Evolutionary conservation across 768 basidiomycete species (phyloP).

Genomic region (Rhizopogon roseolus): DNA sequence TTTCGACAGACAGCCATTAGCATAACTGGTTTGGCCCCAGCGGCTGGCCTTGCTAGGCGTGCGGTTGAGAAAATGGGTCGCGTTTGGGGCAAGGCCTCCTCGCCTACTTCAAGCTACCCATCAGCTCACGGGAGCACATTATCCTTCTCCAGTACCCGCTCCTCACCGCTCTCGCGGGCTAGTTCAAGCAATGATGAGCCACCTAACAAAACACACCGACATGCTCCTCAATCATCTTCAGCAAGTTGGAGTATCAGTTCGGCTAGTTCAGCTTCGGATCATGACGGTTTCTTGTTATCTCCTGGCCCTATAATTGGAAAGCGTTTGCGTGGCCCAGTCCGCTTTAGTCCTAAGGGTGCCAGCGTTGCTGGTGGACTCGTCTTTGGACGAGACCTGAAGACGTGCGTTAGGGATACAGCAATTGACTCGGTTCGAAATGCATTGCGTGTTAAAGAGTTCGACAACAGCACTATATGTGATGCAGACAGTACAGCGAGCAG

Average conservation of each 20-base stretch:
- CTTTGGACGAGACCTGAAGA: slow-evolving; percentile 58
- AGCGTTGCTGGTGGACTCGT: slow-evolving; percentile 48
- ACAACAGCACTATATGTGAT: neutral
- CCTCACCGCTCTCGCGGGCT: slow-evolving; percentile 31
- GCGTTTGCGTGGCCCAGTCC: slow-evolving; percentile 50
- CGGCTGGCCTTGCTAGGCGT: slow-evolving; percentile 69
- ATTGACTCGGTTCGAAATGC: slow-evolving; percentile 24
- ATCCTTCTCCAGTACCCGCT: slow-evolving; percentile 26
- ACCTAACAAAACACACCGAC: slow-evolving; percentile 20
- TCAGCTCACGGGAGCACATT: slow-evolving; percentile 39
- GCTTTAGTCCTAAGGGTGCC: slow-evolving; percentile 26
- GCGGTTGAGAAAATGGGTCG: slow-evolving; percentile 76
- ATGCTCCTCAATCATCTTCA: slow-evolving; percentile 60
- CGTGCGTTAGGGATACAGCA: slow-evolving; percentile 54
- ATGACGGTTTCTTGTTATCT: slow-evolving; percentile 36
- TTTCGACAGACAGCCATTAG: slow-evolving; percentile 68
- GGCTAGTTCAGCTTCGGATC: slow-evolving; percentile 42
- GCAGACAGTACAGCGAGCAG: neutral
- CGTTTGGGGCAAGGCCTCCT: slow-evolving; percentile 44
- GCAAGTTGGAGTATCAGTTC: slow-evolving; percentile 52
- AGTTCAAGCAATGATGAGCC: slow-evolving; percentile 36
- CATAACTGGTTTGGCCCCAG: slow-evolving; percentile 66
- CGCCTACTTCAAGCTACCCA: slow-evolving; percentile 39
- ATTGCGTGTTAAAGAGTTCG: slow-evolving; percentile 4
- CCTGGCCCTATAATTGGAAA: slow-evolving; percentile 51